These are phyloP conservation scores for Colletotrichum chrysophilum DNA, from an alignment of 2,329 filamentous ascomycete species.

Conservation along the genomic window DNA sequence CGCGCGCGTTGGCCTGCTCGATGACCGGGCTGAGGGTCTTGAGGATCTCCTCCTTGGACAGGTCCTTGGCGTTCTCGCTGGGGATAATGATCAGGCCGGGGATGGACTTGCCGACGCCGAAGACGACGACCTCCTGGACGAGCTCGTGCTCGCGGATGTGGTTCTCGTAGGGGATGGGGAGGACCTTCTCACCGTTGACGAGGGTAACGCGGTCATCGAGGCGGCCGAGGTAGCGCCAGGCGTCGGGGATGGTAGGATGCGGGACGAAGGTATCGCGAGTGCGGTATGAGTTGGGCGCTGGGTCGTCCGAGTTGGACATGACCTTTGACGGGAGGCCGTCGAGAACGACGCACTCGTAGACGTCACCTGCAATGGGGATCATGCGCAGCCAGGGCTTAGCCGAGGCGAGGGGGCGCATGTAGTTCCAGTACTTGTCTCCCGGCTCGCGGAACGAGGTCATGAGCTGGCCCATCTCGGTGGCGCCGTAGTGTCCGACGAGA, in stretches of 20 bases:
- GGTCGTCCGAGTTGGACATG: constrained; percentile 44
- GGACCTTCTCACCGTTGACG: constrained; percentile 53
- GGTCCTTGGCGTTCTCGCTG: constrained; percentile 43
- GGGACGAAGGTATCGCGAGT: constrained; percentile 49
- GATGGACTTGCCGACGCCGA: constrained; percentile 57
- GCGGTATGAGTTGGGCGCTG: constrained; percentile 44
- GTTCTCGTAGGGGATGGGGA: constrained; percentile 55
- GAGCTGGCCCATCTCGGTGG: constrained; percentile 61
- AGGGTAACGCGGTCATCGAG: constrained; percentile 51
- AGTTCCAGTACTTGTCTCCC: constrained; percentile 61
- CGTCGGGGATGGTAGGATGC: constrained; percentile 43
- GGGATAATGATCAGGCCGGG: constrained; percentile 61
- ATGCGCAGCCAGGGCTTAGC: constrained; percentile 45
- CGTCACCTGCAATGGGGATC: constrained; percentile 34
- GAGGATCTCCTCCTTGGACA: constrained; percentile 50
- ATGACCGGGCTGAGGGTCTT: constrained; percentile 54
- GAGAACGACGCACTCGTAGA: constrained; percentile 41
- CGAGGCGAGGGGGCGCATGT: constrained; percentile 46
- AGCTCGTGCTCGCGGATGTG: constrained; percentile 55
- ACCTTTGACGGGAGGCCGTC: constrained; percentile 42
- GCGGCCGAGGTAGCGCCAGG: constrained; percentile 51
- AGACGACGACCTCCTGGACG: constrained; percentile 62
- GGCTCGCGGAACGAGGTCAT: constrained; percentile 58
- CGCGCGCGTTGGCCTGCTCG: constrained; percentile 52
- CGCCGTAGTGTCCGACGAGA: constrained; percentile 54